These are phyloP conservation scores for Yamadazyma dushanensis DNA, from an alignment of 1,139 yeast species.

Conservation along the genomic window DNA sequence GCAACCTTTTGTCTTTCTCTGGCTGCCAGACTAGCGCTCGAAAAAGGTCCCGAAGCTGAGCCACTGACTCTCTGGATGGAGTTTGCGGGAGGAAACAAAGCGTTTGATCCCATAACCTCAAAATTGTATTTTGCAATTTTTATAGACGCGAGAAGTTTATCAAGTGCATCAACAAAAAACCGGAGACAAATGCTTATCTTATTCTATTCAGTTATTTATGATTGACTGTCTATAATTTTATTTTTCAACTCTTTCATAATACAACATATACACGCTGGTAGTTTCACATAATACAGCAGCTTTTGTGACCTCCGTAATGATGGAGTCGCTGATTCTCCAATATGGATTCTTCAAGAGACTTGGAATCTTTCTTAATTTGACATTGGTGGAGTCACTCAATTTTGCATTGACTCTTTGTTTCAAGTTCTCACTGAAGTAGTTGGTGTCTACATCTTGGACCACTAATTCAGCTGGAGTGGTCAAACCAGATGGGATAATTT, in stretches of 20 bases:
- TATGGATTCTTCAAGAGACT: slow-evolving; percentile 61
- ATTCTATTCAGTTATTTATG: no score
- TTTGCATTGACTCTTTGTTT: slow-evolving; percentile 14
- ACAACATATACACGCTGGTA: slow-evolving; percentile 77
- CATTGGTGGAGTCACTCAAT: slow-evolving; percentile 17
- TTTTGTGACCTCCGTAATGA: slow-evolving; percentile 61
- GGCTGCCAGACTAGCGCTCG: slow-evolving; percentile 6
- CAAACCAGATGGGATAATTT: slow-evolving; percentile 39
- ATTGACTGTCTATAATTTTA: slow-evolving; percentile 6
- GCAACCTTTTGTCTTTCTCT: slow-evolving; percentile 48
- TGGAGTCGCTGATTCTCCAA: slow-evolving; percentile 86
- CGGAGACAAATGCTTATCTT: no score
- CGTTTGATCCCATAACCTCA: slow-evolving; percentile 5
- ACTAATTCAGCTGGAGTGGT: slow-evolving; percentile 47
- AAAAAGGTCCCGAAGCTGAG: neutral
- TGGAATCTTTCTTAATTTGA: slow-evolving; percentile 52
- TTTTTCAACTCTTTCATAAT: slow-evolving; percentile 61
- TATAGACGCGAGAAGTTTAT: neutral
- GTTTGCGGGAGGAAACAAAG: slow-evolving; percentile 38
- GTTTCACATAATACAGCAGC: slow-evolving; percentile 66
- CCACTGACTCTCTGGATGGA: slow-evolving; percentile 41
- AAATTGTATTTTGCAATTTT: neutral
- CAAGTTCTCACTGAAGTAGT: slow-evolving; percentile 23
- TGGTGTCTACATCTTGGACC: slow-evolving; percentile 32
- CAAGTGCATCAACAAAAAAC: no score